A percentile compares a stretch with the other conserved stretches of the same genome.
These are phyloP conservation scores for Phytophthora meadii DNA, from an alignment of 352 stramenopile species.

Conservation along the genomic window DNA sequence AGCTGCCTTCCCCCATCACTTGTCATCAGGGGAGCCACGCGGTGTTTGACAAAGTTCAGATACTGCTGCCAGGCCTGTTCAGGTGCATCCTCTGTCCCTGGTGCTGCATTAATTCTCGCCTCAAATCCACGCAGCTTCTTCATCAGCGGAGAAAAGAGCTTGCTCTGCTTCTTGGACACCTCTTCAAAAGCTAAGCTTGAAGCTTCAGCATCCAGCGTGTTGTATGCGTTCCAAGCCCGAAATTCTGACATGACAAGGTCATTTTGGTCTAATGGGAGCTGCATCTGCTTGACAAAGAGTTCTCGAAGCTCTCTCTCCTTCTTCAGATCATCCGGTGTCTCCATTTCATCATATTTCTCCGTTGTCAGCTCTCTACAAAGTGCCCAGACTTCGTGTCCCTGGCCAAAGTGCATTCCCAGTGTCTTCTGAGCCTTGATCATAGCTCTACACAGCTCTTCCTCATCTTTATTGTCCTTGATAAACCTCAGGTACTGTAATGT, in stretches of 20 bases:
- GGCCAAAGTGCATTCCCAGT: slow-evolving; percentile 57
- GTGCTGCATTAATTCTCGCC: slow-evolving; percentile 13
- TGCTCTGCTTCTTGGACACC: slow-evolving; percentile 47
- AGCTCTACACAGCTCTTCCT: slow-evolving; percentile 31
- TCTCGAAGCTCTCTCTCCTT: slow-evolving; percentile 54
- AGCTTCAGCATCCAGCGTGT: slow-evolving; percentile 38
- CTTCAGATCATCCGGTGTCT: slow-evolving; percentile 2
- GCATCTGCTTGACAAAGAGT: slow-evolving; percentile 64
- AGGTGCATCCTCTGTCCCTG: slow-evolving; percentile 15
- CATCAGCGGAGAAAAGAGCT: slow-evolving; percentile 50
- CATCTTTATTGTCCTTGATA: slow-evolving; percentile 36
- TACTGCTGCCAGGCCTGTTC: slow-evolving; percentile 64
- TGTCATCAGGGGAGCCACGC: slow-evolving; percentile 46
- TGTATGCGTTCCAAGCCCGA: slow-evolving; percentile 75
- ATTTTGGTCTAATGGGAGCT: slow-evolving; percentile 72
- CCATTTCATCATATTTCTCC: slow-evolving; percentile 41
- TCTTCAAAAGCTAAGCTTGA: slow-evolving; percentile 28
- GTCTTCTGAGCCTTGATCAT: slow-evolving; percentile 47
- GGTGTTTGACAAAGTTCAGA: slow-evolving; percentile 68
- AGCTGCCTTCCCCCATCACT: slow-evolving; percentile 23
- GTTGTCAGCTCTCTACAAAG: slow-evolving; percentile 53
- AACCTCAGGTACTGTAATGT: slow-evolving; percentile 49
- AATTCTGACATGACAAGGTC: slow-evolving; percentile 81
- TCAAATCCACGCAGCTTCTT: slow-evolving; percentile 77
- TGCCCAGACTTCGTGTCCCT: slow-evolving; percentile 69